phyloP scores from a whole-genome alignment of 306 rosid genomes.

The Albizia julibrissin region DNA sequence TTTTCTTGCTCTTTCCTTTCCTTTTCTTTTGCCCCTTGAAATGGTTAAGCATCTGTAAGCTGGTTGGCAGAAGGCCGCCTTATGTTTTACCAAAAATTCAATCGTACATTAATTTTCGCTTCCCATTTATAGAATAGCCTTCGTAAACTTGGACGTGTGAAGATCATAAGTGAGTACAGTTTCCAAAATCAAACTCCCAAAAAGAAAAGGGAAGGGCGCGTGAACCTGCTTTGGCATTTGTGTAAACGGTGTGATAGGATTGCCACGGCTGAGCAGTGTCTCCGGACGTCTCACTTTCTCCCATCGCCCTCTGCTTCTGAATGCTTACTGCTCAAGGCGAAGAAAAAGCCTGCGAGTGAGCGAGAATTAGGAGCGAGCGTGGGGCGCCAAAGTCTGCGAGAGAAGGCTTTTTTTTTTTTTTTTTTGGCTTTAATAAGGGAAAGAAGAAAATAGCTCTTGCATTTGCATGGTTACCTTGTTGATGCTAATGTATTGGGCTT shows the following conservation, averaged over 20 bases:
- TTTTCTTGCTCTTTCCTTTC: not conserved
- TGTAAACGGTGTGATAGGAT: slow-evolving; percentile 79
- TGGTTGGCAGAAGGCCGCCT: not conserved
- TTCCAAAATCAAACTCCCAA: not conserved
- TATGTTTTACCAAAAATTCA: not conserved
- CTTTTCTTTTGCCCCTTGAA: not conserved
- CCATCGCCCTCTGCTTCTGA: slow-evolving; percentile 38
- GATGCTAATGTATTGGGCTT: too few species aligned
- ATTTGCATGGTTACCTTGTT: too few species aligned
- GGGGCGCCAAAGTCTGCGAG: not conserved
- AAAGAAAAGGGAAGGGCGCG: not conserved
- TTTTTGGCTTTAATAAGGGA: not conserved
- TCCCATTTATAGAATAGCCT: not conserved
- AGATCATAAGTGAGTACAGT: not conserved
- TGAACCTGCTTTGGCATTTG: slow-evolving; percentile 89
- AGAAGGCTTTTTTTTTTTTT: too few species aligned
- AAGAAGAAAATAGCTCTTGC: too few species aligned
- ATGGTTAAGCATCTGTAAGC: not conserved
- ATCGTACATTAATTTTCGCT: not conserved
- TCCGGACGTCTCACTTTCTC: slow-evolving; percentile 35
- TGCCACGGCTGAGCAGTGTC: slow-evolving; percentile 77
- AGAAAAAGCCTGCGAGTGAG: not conserved
- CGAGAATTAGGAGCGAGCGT: not conserved
- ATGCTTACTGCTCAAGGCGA: slow-evolving; percentile 10
- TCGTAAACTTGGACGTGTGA: not conserved